Base-by-base conservation (phyloP, 2,329 filamentous ascomycete species). In the Orbilia javanica region DNA sequence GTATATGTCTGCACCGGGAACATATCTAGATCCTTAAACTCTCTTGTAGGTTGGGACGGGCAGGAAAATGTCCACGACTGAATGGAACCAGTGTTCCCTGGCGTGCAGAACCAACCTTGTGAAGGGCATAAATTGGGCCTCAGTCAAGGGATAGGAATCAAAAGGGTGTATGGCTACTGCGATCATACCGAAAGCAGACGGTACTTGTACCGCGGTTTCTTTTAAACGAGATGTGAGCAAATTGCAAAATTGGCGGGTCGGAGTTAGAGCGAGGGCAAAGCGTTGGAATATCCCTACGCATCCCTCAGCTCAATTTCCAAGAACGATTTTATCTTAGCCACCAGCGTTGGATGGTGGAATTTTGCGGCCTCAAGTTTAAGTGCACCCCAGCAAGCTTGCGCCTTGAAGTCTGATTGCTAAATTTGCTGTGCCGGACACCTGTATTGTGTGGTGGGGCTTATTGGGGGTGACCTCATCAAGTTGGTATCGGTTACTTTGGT, bases 181-280 rank as follows among this genome's bases (percentile, higher is more conserved):
- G 57, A 76, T 65, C 68, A 60, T 70, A 66, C 72, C 72, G 72
- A 63, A 76, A 76, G 72, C 55, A 70, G 72, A 55, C 65, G 72
- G 65, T 36, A 10, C 46, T 50, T 50, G 46, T 25, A 57, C 52
- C 52, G 29, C 29, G 29, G 52, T 65, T 65, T 57, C 68, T 65
- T 72, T 72, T 57, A 31, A 53, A 50, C 46, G 57, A 64, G 60
- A 53, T 63, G 55, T 39, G 55, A 53, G 67, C 57, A 65, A 72
- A 65, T 55, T 72, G 69, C 68, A 44, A 65, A 72, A 65, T 55
- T 72, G 57, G 60, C 68, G 68, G 62, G 63, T 62, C 70, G 70
- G 62, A 74, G 70, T 50, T 50, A 66, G 55, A 39, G 34, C 34
- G 34, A 71, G 48, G 62, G 48, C 29, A 53, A 27, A 63, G 53